phyloP scores from a whole-genome alignment of 306 rosid genomes.

The Trichosanthes truncata region DNA sequence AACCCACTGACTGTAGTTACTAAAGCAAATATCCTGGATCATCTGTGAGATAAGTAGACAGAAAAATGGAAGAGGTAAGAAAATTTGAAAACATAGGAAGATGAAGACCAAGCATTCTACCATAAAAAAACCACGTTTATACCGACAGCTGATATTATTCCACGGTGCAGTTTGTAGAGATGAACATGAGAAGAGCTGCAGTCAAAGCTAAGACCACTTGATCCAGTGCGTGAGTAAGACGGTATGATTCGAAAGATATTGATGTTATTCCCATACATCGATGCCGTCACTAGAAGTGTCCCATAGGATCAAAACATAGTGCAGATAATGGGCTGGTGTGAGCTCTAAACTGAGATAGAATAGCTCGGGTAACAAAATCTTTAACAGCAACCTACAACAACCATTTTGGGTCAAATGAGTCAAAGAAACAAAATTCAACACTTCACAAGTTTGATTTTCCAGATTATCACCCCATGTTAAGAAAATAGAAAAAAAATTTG shows the following conservation, averaged over 20 bases:
- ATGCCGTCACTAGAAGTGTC: conserved; percentile 84
- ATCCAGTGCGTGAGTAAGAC: conserved; percentile 40
- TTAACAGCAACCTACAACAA: conserved; percentile 62
- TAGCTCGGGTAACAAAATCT: conserved; percentile 59
- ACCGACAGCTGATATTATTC: conserved; percentile 78
- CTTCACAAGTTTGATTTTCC: neutral
- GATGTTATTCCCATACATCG: conserved; percentile 69
- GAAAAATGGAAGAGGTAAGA: neutral
- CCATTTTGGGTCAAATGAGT: conserved; percentile 17
- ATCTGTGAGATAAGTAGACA: conserved; percentile 37
- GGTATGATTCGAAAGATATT: conserved; percentile 89
- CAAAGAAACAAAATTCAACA: conserved; percentile 17
- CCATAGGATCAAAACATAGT: conserved; percentile 82
- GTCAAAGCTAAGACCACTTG: conserved; percentile 38
- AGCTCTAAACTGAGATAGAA: conserved; percentile 79
- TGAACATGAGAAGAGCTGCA: conserved; percentile 76
- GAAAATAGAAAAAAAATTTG: neutral
- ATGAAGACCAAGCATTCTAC: neutral
- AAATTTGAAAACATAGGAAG: conserved; percentile 4
- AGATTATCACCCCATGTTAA: neutral
- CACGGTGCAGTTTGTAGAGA: conserved; percentile 85
- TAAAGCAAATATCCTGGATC: conserved; percentile 92
- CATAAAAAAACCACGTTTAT: conserved; percentile 3
- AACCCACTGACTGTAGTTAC: conserved; percentile 82
- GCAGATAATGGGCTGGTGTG: conserved; percentile 91